phyloP scores from a whole-genome alignment of 2,329 filamentous ascomycete species.

The Pleurostoma richardsiae region DNA sequence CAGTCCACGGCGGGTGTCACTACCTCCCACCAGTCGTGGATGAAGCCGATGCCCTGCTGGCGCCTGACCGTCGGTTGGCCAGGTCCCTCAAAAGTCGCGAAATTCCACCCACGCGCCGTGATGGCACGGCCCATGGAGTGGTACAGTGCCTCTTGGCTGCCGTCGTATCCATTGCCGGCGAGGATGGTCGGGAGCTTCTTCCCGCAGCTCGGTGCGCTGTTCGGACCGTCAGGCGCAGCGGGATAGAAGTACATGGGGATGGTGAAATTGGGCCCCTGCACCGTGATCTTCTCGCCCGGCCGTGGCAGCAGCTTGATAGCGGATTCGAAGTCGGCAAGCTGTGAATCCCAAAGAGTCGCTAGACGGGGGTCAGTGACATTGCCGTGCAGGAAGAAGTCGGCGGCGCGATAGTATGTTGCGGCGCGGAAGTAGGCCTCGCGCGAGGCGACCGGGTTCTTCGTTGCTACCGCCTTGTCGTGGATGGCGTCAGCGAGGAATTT shows the following conservation, averaged over 20 bases:
- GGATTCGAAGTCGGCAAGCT: constrained; percentile 20
- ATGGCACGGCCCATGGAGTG: constrained; percentile 27
- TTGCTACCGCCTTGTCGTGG: constrained; percentile 7
- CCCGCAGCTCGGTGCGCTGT: background rate
- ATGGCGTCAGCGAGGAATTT: constrained; percentile 14
- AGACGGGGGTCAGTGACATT: constrained; percentile 27
- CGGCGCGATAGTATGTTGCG: constrained; percentile 27
- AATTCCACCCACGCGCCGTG: constrained; percentile 34
- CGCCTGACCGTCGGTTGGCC: constrained; percentile 36
- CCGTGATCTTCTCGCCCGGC: constrained; percentile 20
- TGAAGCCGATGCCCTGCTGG: constrained; percentile 34
- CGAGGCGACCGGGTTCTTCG: constrained; percentile 13
- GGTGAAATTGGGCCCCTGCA: constrained; percentile 22
- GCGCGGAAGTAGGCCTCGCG: constrained; percentile 25
- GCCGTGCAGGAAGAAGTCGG: constrained; percentile 30
- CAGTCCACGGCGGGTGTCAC: constrained; percentile 34
- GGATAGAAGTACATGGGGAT: constrained; percentile 29
- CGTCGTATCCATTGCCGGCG: constrained; percentile 37
- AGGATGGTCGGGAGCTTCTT: constrained; percentile 29
- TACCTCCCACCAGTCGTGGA: constrained; percentile 35
- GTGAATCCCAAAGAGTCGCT: constrained; percentile 20
- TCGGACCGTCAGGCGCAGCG: constrained; percentile 3
- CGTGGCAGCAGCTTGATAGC: constrained; percentile 20
- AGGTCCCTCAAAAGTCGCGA: constrained; percentile 39
- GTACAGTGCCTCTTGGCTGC: constrained; percentile 35